Conservation (phyloP, 2,329 filamentous ascomycete genomes). For the Fusarium hostae region DNA sequence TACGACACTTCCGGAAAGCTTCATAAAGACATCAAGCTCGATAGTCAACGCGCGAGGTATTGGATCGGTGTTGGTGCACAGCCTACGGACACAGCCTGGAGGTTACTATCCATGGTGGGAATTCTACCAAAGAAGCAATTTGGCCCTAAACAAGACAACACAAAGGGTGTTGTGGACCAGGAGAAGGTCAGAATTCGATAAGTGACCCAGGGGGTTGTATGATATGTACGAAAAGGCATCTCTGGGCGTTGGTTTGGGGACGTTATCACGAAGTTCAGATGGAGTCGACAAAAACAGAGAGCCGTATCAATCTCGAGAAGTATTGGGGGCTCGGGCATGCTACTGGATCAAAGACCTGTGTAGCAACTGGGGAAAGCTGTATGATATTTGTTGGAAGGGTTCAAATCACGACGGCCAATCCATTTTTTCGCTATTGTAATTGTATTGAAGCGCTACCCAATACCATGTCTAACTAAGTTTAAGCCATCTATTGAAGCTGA, state of each 20-base stretch:
- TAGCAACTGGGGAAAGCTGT: conserved; percentile 11
- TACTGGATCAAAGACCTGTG: neutral
- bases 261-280: conserved; percentile 14
- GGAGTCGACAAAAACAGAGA: conserved; percentile 9
- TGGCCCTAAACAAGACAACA: conserved; percentile 45
- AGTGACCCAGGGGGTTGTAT: conserved; percentile 34
- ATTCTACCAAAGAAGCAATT: conserved; percentile 54
- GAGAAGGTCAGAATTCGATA: conserved; percentile 47
- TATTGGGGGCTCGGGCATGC: neutral
- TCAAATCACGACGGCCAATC: conserved; percentile 1
- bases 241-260: conserved; percentile 44
- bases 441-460: conserved; percentile 39
- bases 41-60: conserved; percentile 84
- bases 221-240: conserved; percentile 45
- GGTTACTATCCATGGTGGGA: conserved; percentile 81
- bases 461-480: conserved; percentile 42
- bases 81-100: conserved; percentile 89
- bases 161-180: conserved; percentile 42
- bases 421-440: conserved; percentile 32
- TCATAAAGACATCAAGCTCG: conserved; percentile 92
- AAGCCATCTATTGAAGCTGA: conserved; percentile 28
- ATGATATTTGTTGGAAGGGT: conserved; percentile 21
- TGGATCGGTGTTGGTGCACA: conserved; percentile 98
- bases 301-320: neutral
- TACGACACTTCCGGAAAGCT: conserved; percentile 72